Evolutionary conservation across 352 stramenopile species (phyloP), one percentile per base, ranked within the genome.

Genomic region (Globisporangium sylvaticum): DNA sequence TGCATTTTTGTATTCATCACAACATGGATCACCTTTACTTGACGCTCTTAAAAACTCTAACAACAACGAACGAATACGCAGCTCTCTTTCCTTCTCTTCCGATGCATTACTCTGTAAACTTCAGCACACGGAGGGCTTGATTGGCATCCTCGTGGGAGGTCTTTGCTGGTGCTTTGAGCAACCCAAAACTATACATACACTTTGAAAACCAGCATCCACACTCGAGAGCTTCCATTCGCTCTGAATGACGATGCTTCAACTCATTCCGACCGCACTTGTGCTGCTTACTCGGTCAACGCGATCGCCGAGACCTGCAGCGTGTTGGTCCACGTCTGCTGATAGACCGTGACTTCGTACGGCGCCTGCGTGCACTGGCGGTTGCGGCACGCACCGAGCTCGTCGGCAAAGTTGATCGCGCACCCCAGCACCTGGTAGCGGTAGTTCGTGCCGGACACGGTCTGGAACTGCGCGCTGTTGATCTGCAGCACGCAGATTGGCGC

Each of bases 361-460:
- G 64, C 62, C 24, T 73, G 66, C 18, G 72, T 62, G 64, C 78
- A 86, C 37, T 80, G 68, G 62, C 76, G 78, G 56, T 82, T 67
- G 37, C 69, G 22, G 55, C 78, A 86, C 39, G 74, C 76, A 20
- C 78, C 78, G 8, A 86, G 56, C 25, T 79, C 68, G n/a, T 74
- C 60, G 31, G 72, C 61, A 24, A 72, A 75, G 12, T 73, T 50
- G 31, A 82, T 73, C n/a, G 42, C 37, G 68, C 81, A 89, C 20
- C 75, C 81, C 3, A 75, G 67, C n/a, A 87, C 66, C 24, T 80
- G 60, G 70, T 85, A 89, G 52, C 77, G 80, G 71, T 87, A 89
- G 67, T 87, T 87, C 52, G 78, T 88, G 42, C 81, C 81, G 10
- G 76, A 70, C 9, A 89, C 79, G 24, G 69, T 75, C 67, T 89